Conservation (phyloP, 2,329 filamentous ascomycete genomes). For the Curvularia sp. region DNA sequence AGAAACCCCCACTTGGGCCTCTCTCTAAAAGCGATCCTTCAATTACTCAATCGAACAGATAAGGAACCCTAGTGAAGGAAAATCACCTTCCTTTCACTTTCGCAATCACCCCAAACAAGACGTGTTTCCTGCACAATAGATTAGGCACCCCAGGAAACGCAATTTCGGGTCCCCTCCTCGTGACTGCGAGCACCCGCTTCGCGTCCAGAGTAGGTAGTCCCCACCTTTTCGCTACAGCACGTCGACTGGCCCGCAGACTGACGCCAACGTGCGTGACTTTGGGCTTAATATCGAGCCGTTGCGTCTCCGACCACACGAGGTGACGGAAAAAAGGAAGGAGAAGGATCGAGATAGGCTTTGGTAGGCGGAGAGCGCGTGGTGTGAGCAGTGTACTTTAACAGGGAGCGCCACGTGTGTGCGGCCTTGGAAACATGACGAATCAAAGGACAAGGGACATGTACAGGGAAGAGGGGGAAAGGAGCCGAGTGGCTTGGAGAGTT, state of each 20-base stretch:
- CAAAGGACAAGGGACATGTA: not conserved
- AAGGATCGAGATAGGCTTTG: not conserved
- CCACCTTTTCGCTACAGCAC: not conserved
- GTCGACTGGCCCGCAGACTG: not conserved
- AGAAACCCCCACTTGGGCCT: not conserved
- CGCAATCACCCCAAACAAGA: not conserved
- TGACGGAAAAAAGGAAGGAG: not conserved
- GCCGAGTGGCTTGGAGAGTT: constrained; percentile 1
- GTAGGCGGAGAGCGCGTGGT: not conserved
- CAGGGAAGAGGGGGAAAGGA: not conserved
- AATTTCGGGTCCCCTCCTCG: constrained; percentile 18
- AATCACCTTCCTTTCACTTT: not conserved
- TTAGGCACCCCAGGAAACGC: constrained; percentile 3
- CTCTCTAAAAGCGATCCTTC: not conserved
- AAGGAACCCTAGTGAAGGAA: not conserved
- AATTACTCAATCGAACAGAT: not conserved
- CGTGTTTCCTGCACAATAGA: constrained; percentile 2
- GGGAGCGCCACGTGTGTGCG: constrained; percentile 20
- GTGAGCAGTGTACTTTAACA: not conserved
- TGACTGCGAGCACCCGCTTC: constrained; percentile 2
- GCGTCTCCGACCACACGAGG: not conserved
- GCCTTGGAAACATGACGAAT: constrained; percentile 30
- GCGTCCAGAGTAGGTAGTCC: not conserved
- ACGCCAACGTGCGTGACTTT: constrained; percentile 1
- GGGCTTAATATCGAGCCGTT: constrained; percentile 9